Evolutionary conservation across 1,284 basidiomycete species (phyloP), one percentile per base, ranked within the genome.

Genomic region (Leccinum subrobustum): DNA sequence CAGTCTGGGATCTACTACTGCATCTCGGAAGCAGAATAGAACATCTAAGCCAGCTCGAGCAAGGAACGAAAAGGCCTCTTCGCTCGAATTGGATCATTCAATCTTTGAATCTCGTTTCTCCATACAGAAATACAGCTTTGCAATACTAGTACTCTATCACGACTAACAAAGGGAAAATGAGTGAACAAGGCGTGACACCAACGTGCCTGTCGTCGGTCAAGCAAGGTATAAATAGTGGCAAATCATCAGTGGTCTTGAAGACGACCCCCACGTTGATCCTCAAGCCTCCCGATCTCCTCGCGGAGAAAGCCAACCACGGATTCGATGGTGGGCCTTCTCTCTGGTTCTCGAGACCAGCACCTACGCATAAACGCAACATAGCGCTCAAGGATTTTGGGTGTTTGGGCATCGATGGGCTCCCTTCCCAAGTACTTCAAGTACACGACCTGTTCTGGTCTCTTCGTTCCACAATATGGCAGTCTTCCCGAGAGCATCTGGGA

Each of bases 391-490:
- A 65, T 4, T n/a, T 44, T 23, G 37, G 56, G 64, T 0, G 64
- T 65, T 18, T 60, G 50, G 6, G 23, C 8, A 35, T 64, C 63
- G 50, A 64, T 63, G 16, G 63, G 63, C 3, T 65, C 56, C 8
- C 64, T 64, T 35, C 61, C 60, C 2, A 64, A 9, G 27, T 51
- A 56, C 12, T 65, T 64, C 50, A 64, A 6, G 33, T 64, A 64
- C 6, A 64, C 63, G 25, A 65, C 61, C 29, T 65, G 63, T 51
- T 64, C 63, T 2, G 56, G 2, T 9, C 63, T 48, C 27, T 51
- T 63, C 3, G 64, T 65, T 0, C 53, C 56, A n/a, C 60, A 65
- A 25, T 64, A 65, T 7, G 63, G 63, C 3, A 59, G 25, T 4
- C 14, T 31, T 37, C 64, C 54, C 4, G 63, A 59, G 16, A 64